Percentiles rank a stretch among this genome's conserved stretches.
Conservation (phyloP, 2,329 filamentous ascomycete genomes). For the Alternaria viburni region DNA sequence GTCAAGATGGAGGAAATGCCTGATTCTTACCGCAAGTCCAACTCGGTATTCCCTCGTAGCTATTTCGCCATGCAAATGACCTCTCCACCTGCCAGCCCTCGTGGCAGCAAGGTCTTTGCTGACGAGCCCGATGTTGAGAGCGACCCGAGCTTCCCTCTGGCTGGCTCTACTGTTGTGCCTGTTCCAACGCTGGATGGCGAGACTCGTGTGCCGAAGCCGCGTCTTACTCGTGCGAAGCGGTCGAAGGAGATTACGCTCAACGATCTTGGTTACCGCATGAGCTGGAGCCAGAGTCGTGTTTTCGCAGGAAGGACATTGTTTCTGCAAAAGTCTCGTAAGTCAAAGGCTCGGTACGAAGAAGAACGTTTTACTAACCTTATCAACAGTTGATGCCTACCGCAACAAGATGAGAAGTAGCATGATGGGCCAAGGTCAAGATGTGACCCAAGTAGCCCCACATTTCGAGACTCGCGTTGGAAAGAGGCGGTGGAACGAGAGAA, state of each 20-base stretch:
- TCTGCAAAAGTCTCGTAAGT: conserved; percentile 88
- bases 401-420: conserved; percentile 88
- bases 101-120: conserved; percentile 75
- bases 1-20: conserved; percentile 96
- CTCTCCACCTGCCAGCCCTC: conserved; percentile 76
- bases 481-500: conserved; percentile 62
- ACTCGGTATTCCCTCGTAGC: conserved; percentile 87
- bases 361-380: conserved; percentile 29
- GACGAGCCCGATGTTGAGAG: conserved; percentile 59
- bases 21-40: conserved; percentile 89
- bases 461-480: conserved; percentile 91
- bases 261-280: conserved; percentile 92
- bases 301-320: conserved; percentile 88
- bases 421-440: conserved; percentile 77
- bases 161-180: conserved; percentile 56
- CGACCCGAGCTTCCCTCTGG: conserved; percentile 52
- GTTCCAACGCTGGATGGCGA: conserved; percentile 70
- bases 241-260: conserved; percentile 89
- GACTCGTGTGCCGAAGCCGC: conserved; percentile 75
- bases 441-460: conserved; percentile 76
- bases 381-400: conserved; percentile 86
- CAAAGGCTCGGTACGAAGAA: background rate
- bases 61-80: conserved; percentile 96
- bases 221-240: conserved; percentile 71
- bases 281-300: conserved; percentile 91